phyloP scores from a whole-genome alignment of 129 eudicot species.

The Ambrosia artemisiifolia region DNA sequence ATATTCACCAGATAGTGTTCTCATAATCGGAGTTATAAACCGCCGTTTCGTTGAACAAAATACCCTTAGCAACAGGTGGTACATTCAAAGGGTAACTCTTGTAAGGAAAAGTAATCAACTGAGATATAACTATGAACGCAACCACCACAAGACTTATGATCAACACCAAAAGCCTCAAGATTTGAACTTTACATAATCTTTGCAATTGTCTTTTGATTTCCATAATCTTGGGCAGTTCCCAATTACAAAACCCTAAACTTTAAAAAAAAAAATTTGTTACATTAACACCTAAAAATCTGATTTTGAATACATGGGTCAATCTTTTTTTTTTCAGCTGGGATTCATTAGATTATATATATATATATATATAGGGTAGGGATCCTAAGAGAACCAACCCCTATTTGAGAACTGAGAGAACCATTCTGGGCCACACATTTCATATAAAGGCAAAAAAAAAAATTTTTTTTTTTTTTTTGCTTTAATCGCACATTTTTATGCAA shows the following conservation, averaged over 20 bases:
- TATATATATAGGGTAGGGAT: too few relatives aligned
- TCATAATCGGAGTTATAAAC: background rate
- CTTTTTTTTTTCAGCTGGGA: background rate
- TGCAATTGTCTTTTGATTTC: slow-evolving; percentile 15
- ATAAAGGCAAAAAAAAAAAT: too few relatives aligned
- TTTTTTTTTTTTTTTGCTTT: too few relatives aligned
- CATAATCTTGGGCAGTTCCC: slow-evolving; percentile 21
- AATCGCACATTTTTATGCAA: too few relatives aligned
- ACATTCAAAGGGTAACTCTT: slow-evolving; percentile 8
- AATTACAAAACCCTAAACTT: too few relatives aligned
- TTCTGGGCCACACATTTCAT: too few relatives aligned
- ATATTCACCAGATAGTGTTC: slow-evolving; percentile 11
- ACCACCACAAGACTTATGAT: slow-evolving; percentile 10
- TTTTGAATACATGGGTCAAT: background rate
- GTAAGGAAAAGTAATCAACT: slow-evolving; percentile 32
- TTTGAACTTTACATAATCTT: slow-evolving; percentile 34
- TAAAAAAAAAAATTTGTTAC: too few relatives aligned
- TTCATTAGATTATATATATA: background rate
- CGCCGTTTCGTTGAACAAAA: slow-evolving; percentile 20
- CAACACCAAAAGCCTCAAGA: slow-evolving; percentile 32
- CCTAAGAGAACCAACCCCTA: too few relatives aligned
- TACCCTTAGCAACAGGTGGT: slow-evolving; percentile 6
- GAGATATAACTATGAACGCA: slow-evolving; percentile 33
- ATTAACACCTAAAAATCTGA: background rate
- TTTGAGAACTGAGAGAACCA: too few relatives aligned